These are phyloP conservation scores for Blastobotrys arbuscula DNA, from an alignment of 1,139 yeast genomes.

Conservation along the genomic window DNA sequence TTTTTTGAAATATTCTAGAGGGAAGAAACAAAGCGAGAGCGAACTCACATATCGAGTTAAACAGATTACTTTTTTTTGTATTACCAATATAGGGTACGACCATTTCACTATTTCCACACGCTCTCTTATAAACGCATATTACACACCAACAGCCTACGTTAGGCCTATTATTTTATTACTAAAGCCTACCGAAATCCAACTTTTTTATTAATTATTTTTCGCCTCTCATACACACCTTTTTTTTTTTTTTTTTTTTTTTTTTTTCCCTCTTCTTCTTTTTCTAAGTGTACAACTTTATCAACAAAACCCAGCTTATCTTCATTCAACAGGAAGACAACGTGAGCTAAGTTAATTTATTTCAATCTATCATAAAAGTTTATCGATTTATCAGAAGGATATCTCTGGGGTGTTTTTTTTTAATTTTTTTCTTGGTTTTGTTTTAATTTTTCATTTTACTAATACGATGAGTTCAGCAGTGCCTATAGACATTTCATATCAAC, in stretches of 20 bases:
- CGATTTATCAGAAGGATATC: not conserved
- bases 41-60: too few species aligned
- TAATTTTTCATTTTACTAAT: not conserved
- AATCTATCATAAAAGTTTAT: not conserved
- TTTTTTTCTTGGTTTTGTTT: not conserved
- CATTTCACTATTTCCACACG: too few species aligned
- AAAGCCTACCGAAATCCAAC: not conserved
- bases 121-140: too few species aligned
- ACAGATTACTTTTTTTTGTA: too few species aligned
- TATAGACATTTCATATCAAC: constrained; percentile 38
- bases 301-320: not conserved
- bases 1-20: too few species aligned
- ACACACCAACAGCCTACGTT: too few species aligned
- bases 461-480: constrained; percentile 36
- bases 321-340: not conserved
- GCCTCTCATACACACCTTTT: not conserved
- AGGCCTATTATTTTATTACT: not conserved
- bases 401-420: not conserved
- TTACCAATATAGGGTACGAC: too few species aligned
- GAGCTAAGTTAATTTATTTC: too few species aligned
- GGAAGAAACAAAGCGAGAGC: too few species aligned
- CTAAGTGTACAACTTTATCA: not conserved
- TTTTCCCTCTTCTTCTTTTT: not conserved
- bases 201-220: not conserved
- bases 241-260: not conserved